Base-by-base conservation (phyloP, 768 basidiomycete genomes). In the Rhizopogon sp. region DNA sequence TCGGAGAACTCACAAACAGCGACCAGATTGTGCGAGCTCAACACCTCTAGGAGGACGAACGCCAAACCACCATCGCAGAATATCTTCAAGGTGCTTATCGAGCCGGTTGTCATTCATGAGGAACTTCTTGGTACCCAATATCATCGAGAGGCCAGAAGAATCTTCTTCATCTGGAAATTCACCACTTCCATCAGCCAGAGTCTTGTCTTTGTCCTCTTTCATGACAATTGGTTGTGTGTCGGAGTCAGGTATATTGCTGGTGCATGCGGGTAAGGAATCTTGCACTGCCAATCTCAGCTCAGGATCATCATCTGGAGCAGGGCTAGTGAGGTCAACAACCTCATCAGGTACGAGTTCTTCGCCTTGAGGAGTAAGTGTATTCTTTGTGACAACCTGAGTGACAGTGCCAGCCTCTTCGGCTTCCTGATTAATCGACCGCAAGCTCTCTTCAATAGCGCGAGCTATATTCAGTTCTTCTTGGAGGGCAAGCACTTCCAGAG, bases 31-130 rank as follows among this genome's bases (percentile, higher is more conserved):
- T 43, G 77, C 70, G 20, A 85, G 31, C 2, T 76, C 75, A 0
- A 94, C 93, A 1, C 93, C 93, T n/a, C 70, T 67, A 0, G 93
- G 82, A 31, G 76, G 72, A 40, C 93, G 76, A 51, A 75, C 60
- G 1, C 91, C 90, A 55, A 77, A 70, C 93, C 93, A 96, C 83
- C 88, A 94, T 49, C 76, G 66, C 2, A 93, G 67, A 0, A 86
- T 73, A 51, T 76, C 75, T 1, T 63, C 60, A 22, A 94, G 69
- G 58, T 87, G 77, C 1, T 57, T 56, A 22, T 84, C 76, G 17
- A 96, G 76, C 43, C 80, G 57, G 1, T 43, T 40, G 8, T 80
- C 72, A 47, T 90, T 74, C 65, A 87, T 76, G 1, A 42, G 22
- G 57, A 95, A 90, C 22, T 65, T 62, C 59, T 80, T 85, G 7